A percentile compares a stretch with the other conserved stretches of the same genome.
Evolutionary conservation across 169 alveolate genomes (phyloP).

Genomic region (Cryptosporidium meleagridis): DNA sequence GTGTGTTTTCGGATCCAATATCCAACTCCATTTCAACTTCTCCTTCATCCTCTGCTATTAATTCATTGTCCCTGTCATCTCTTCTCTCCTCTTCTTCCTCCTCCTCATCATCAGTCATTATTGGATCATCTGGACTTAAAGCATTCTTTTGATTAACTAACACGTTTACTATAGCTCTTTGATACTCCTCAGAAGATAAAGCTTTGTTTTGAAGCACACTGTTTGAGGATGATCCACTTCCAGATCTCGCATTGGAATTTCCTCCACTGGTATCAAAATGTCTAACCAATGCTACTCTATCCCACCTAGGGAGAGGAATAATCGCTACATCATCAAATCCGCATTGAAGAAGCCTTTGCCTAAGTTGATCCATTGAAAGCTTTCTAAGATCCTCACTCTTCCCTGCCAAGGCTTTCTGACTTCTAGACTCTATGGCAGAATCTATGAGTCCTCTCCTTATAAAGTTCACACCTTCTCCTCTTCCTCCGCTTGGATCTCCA

Average conservation of each 20-base stretch:
- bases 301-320: slow-evolving; percentile 89
- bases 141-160: slow-evolving; percentile 83
- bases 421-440: slow-evolving; percentile 66
- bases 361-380: slow-evolving; percentile 87
- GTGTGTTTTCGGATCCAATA: not conserved
- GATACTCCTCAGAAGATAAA: slow-evolving; percentile 86
- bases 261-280: slow-evolving; percentile 78
- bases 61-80: slow-evolving; percentile 33
- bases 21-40: slow-evolving; percentile 74
- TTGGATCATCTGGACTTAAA: slow-evolving; percentile 82
- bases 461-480: slow-evolving; percentile 88
- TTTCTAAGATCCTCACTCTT: slow-evolving; percentile 86
- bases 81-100: slow-evolving; percentile 77
- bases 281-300: slow-evolving; percentile 88
- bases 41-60: slow-evolving; percentile 72
- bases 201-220: slow-evolving; percentile 63
- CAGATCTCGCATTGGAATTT: slow-evolving; percentile 34
- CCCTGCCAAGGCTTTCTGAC: slow-evolving; percentile 78
- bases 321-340: slow-evolving; percentile 87
- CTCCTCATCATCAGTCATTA: slow-evolving; percentile 80
- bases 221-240: not conserved
- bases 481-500: slow-evolving; percentile 90
- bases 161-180: slow-evolving; percentile 78
- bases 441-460: slow-evolving; percentile 80
- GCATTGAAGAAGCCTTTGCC: slow-evolving; percentile 83